A percentile compares a stretch with the other conserved stretches of the same genome.
Evolutionary conservation across 441 rosid genomes (phyloP).

Genomic region (Geranium incanum): DNA sequence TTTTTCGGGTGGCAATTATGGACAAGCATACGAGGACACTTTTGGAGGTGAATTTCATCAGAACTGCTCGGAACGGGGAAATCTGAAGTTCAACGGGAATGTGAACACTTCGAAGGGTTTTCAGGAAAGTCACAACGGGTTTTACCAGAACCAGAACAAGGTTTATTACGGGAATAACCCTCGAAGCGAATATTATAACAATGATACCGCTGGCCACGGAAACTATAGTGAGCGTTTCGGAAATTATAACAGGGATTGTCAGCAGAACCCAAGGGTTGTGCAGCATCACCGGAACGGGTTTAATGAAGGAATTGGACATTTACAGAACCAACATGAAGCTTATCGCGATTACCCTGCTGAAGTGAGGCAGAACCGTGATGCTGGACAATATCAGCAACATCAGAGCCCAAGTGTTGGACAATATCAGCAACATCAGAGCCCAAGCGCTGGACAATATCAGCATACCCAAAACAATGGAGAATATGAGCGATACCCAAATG

Average conservation of each 20-base stretch:
- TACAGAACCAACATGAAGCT: background rate
- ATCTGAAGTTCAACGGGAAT: background rate
- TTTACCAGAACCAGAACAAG: constrained; percentile 19
- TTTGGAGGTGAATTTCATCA: constrained; percentile 16
- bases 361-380: background rate
- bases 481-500: constrained; percentile 12
- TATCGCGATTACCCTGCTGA: background rate
- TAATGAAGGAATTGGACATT: background rate
- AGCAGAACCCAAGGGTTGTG: background rate
- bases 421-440: constrained; percentile 17
- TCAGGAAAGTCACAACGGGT: constrained; percentile 12
- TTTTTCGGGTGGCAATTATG: background rate
- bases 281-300: constrained; percentile 2
- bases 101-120: constrained; percentile 7
- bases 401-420: constrained; percentile 16
- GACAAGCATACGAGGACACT: constrained; percentile 16
- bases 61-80: constrained; percentile 13
- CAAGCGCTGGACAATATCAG: constrained; percentile 15
- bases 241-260: constrained; percentile 2
- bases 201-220: constrained; percentile 13
- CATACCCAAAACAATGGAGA: constrained; percentile 17
- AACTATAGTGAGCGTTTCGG: constrained; percentile 3
- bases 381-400: background rate
- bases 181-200: constrained; percentile 11
- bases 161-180: constrained; percentile 12